A percentile compares a stretch with the other conserved stretches of the same genome.
Evolutionary conservation across 2,329 filamentous ascomycete genomes (phyloP).

Genomic region (Penicillium capsulatum): DNA sequence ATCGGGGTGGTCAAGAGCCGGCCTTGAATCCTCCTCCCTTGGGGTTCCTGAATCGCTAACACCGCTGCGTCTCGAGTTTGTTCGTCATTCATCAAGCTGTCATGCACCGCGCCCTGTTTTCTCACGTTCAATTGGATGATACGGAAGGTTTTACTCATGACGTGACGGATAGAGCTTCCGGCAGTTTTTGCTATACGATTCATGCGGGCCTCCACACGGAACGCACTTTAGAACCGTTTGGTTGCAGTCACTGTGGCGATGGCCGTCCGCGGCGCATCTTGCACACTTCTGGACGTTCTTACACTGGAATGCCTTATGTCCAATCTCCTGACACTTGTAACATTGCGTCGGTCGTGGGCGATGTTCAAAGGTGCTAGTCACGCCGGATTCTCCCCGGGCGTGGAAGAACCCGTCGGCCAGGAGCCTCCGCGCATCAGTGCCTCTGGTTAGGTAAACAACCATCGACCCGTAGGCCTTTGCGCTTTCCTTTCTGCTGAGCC

Average conservation of each 20-base stretch:
- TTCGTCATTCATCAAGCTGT: conserved; percentile 20
- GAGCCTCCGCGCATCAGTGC: conserved; percentile 18
- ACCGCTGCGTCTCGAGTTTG: conserved; percentile 7
- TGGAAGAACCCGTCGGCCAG: conserved; percentile 20
- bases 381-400: too few species aligned
- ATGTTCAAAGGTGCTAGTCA: too few species aligned
- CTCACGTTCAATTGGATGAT: too few species aligned
- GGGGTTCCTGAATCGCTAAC: too few species aligned
- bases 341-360: too few species aligned
- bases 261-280: conserved; percentile 13
- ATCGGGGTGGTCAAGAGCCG: too few species aligned
- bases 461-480: conserved; percentile 21
- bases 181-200: conserved; percentile 21
- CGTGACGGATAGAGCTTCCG: conserved; percentile 17
- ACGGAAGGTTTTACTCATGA: conserved; percentile 18
- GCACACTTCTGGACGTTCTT: conserved; percentile 19
- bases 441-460: conserved; percentile 23
- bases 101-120: conserved; percentile 15
- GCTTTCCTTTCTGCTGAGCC: conserved; percentile 22
- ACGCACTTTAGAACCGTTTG: conserved; percentile 17
- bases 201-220: conserved; percentile 14
- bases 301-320: too few species aligned
- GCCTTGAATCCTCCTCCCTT: too few species aligned
- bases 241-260: conserved; percentile 16
- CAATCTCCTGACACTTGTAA: too few species aligned